These are phyloP conservation scores for Fistulinella cinereoalba DNA, from an alignment of 1,284 basidiomycete species.

Conservation along the genomic window DNA sequence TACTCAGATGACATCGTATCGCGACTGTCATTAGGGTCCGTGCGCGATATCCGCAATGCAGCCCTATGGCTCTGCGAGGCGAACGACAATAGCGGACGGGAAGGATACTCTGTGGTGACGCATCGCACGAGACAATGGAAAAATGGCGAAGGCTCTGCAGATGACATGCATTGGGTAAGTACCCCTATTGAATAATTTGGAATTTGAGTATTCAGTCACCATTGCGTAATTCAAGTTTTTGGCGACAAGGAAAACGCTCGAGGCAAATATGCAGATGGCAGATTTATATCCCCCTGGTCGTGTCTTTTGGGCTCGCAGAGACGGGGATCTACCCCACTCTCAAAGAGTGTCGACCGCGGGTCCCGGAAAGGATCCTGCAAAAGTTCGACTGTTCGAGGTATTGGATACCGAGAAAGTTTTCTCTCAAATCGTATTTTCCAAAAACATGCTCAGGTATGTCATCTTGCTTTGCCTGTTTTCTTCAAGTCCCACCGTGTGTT, in stretches of 20 bases:
- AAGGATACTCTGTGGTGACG: slow-evolving; percentile 63
- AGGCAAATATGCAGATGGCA: slow-evolving; percentile 79
- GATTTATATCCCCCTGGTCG: slow-evolving; percentile 78
- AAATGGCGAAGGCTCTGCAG: slow-evolving; percentile 48
- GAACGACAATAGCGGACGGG: slow-evolving; percentile 43
- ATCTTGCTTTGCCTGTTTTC: not conserved
- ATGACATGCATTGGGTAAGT: slow-evolving; percentile 66
- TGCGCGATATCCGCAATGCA: slow-evolving; percentile 74
- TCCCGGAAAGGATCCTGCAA: slow-evolving; percentile 35
- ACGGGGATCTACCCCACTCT: slow-evolving; percentile 59
- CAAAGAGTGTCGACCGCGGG: slow-evolving; percentile 20
- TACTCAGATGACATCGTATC: slow-evolving; percentile 82
- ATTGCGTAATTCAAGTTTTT: too few species aligned
- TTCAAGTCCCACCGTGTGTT: not conserved
- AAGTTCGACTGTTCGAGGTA: slow-evolving; percentile 69
- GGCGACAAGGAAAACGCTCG: slow-evolving; percentile 75
- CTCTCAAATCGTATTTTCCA: slow-evolving; percentile 75
- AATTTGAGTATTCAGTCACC: too few species aligned
- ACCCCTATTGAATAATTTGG: not conserved
- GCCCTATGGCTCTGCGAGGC: slow-evolving; percentile 77
- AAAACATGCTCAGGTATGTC: slow-evolving; percentile 73
- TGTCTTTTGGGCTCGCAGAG: slow-evolving; percentile 73
- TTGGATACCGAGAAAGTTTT: slow-evolving; percentile 73
- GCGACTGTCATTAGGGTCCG: slow-evolving; percentile 72
- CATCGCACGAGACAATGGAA: slow-evolving; percentile 58